A percentile compares a stretch with the other conserved stretches of the same genome.
These are phyloP conservation scores for Straminergon stramineum DNA, from an alignment of 225 moss, liverwort and hornwort species.

Conservation along the genomic window DNA sequence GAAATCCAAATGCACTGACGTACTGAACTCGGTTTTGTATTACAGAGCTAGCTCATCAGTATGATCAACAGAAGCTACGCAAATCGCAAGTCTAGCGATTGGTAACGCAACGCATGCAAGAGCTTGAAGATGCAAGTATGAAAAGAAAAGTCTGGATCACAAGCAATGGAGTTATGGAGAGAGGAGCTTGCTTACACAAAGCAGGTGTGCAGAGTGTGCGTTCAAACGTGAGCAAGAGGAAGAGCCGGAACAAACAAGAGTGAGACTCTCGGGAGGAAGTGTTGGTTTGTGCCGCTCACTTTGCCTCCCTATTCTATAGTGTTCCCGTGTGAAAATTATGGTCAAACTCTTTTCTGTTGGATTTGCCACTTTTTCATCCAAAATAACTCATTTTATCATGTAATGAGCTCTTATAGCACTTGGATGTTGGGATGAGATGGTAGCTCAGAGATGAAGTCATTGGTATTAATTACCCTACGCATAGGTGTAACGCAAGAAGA, in stretches of 20 bases:
- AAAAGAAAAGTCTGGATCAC: neutral
- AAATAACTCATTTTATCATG: neutral
- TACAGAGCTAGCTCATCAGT: neutral
- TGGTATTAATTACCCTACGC: no score
- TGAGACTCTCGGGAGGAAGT: no score
- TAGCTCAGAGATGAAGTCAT: neutral
- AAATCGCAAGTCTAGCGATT: neutral
- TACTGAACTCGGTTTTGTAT: neutral
- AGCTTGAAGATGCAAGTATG: neutral
- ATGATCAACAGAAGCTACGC: neutral
- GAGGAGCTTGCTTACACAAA: neutral
- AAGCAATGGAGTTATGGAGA: neutral
- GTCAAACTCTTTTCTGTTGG: neutral
- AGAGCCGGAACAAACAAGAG: neutral
- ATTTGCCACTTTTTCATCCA: neutral
- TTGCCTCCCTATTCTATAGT: neutral
- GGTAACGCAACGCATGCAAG: neutral
- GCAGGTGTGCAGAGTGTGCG: neutral
- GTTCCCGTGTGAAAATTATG: neutral
- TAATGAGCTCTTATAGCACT: no score
- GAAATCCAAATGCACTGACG: neutral
- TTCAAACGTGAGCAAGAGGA: neutral
- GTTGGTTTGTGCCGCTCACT: neutral
- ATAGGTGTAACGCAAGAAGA: no score
- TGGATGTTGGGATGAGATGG: neutral